phyloP scores from a whole-genome alignment of 805 yeast species.

The Candida qinlingensis region DNA sequence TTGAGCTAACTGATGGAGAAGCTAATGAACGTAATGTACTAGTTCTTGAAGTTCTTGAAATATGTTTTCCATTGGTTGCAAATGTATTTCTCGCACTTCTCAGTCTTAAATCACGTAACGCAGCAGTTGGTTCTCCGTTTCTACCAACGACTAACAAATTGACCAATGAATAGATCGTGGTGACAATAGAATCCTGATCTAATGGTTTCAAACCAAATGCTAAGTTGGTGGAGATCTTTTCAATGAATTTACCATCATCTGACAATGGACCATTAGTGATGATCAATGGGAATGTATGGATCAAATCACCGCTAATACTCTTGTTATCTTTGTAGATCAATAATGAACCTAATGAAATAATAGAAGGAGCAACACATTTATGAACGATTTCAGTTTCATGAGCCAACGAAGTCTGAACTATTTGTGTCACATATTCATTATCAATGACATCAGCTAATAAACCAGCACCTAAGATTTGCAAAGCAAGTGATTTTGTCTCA shows the following conservation, averaged over 20 bases:
- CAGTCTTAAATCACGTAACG: constrained; percentile 30
- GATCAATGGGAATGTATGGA: constrained; percentile 44
- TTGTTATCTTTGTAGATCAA: constrained; percentile 36
- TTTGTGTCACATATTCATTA: constrained; percentile 35
- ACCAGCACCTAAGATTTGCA: constrained; percentile 61
- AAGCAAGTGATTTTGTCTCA: constrained; percentile 45
- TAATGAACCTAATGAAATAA: constrained; percentile 52
- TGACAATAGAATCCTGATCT: constrained; percentile 77
- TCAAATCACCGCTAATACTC: constrained; percentile 28
- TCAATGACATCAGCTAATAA: constrained; percentile 41
- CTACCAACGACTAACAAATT: constrained; percentile 61
- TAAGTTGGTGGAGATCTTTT: constrained; percentile 48
- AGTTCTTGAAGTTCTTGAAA: constrained; percentile 16
- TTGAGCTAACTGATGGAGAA: neutral
- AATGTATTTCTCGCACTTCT: constrained; percentile 25
- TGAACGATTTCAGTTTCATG: constrained; percentile 50
- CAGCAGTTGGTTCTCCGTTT: constrained; percentile 33
- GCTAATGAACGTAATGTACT: constrained; percentile 16
- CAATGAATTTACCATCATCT: constrained; percentile 43
- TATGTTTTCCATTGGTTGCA: constrained; percentile 7
- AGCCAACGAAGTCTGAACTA: constrained; percentile 47
- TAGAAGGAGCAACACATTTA: constrained; percentile 43
- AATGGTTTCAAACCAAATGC: constrained; percentile 62
- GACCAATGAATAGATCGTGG: constrained; percentile 77
- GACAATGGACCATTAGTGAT: constrained; percentile 42